Percentiles rank a stretch among this genome's conserved stretches.
phyloP scores from a whole-genome alignment of 768 basidiomycete species.

The Leccinum boreale region DNA sequence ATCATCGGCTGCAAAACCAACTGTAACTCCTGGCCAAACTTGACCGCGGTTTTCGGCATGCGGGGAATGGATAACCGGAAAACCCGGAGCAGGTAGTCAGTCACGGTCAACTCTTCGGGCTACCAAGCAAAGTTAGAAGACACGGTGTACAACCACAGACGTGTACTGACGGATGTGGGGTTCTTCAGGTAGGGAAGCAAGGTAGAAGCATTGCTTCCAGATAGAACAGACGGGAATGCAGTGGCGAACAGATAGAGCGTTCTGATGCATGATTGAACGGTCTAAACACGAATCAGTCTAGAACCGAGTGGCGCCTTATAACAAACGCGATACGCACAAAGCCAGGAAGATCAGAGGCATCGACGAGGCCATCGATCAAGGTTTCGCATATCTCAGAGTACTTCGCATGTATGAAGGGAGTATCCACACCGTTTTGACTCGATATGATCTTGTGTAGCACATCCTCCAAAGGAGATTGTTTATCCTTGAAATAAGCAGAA shows the following conservation, averaged over 20 bases:
- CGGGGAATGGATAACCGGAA: conserved; percentile 82
- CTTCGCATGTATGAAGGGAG: conserved; percentile 53
- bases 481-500: conserved; percentile 76
- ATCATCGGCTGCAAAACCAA: conserved; percentile 85
- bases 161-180: conserved; percentile 60
- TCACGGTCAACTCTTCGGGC: conserved; percentile 79
- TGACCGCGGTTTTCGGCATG: conserved; percentile 86
- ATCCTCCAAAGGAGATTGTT: conserved; percentile 81
- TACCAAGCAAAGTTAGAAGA: conserved; percentile 29
- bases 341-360: conserved; percentile 75
- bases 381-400: conserved; percentile 81
- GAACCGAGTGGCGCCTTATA: not conserved
- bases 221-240: conserved; percentile 82
- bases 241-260: conserved; percentile 81
- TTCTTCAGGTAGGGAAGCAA: conserved; percentile 90
- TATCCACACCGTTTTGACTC: conserved; percentile 60
- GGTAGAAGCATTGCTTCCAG: conserved; percentile 76
- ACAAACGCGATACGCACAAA: conserved; percentile 51
- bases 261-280: conserved; percentile 77
- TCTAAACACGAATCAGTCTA: conserved; percentile 39
- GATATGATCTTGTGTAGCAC: conserved; percentile 79
- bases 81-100: conserved; percentile 85
- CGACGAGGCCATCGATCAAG: conserved; percentile 85
- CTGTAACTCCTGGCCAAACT: conserved; percentile 87
- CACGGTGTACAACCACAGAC: not conserved